Evolutionary conservation across 1,284 basidiomycete genomes (phyloP).

Genomic region (Pterulicium gracile): DNA sequence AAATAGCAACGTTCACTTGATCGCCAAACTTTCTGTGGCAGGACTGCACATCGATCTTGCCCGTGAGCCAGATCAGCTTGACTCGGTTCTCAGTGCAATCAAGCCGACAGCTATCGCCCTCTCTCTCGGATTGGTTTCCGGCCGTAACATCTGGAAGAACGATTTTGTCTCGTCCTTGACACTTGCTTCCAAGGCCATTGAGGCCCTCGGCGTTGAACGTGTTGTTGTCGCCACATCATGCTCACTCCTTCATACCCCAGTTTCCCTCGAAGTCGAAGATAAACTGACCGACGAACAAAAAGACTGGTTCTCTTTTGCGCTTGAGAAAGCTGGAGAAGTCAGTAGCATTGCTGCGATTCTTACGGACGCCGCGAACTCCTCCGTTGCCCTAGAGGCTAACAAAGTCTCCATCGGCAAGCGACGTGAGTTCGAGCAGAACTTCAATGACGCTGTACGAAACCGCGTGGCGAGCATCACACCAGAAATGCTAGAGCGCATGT

Average conservation of each 20-base stretch:
- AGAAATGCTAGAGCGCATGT: constrained; percentile 86
- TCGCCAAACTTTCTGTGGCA: constrained; percentile 88
- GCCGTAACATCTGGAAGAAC: constrained; percentile 99
- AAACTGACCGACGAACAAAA: constrained; percentile 87
- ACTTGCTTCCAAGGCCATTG: constrained; percentile 78
- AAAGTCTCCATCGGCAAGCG: constrained; percentile 88
- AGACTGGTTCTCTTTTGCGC: constrained; percentile 99
- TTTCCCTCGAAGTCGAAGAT: constrained; percentile 89
- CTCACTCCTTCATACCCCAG: constrained; percentile 96
- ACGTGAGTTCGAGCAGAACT: constrained; percentile 91
- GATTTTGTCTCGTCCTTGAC: constrained; percentile 84
- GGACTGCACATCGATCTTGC: constrained; percentile 97
- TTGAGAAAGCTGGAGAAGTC: constrained; percentile 94
- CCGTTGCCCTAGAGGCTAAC: constrained; percentile 76
- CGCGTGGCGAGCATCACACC: constrained; percentile 89
- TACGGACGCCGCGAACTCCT: constrained; percentile 71
- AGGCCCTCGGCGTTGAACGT: constrained; percentile 74
- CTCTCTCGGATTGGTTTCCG: constrained; percentile 95
- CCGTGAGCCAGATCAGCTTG: constrained; percentile 88
- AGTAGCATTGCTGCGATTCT: constrained; percentile 77
- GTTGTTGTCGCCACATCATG: constrained; percentile 95
- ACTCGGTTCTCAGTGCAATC: constrained; percentile 74
- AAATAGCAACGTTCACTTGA: constrained; percentile 83
- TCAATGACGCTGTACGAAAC: constrained; percentile 92
- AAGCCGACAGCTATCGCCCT: constrained; percentile 76